phyloP scores from a whole-genome alignment of 495 filamentous ascomycete genomes.

The Tuber microsphaerosporum region DNA sequence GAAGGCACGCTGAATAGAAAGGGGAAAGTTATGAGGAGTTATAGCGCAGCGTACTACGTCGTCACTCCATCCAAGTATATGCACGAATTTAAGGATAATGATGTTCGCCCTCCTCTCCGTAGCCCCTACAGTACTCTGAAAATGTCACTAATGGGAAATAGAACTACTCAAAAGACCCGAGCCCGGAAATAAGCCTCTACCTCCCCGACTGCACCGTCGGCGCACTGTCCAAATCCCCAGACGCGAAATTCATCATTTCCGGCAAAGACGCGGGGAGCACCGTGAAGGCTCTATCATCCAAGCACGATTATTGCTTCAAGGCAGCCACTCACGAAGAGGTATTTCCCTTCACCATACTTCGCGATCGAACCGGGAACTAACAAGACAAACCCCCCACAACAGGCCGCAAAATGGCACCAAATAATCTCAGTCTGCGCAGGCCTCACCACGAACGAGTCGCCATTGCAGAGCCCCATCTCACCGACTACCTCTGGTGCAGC shows the following conservation, averaged over 20 bases:
- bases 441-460: constrained; percentile 33
- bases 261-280: constrained; percentile 70
- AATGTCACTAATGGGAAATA: constrained; percentile 11
- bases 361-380: not conserved
- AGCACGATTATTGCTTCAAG: constrained; percentile 60
- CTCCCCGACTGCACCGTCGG: constrained; percentile 85
- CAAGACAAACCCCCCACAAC: not conserved
- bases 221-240: constrained; percentile 46
- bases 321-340: constrained; percentile 26
- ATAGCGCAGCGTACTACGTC: constrained; percentile 76
- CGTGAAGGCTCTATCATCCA: constrained; percentile 51
- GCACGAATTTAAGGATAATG: constrained; percentile 92
- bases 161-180: constrained; percentile 69
- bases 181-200: constrained; percentile 80
- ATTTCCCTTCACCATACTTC: not conserved
- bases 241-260: constrained; percentile 86
- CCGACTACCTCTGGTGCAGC: constrained; percentile 11
- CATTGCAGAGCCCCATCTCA: constrained; percentile 27
- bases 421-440: constrained; percentile 30
- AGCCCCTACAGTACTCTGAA: not conserved
- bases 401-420: constrained; percentile 35
- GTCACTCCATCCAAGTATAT: constrained; percentile 78
- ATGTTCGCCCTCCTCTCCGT: constrained; percentile 43
- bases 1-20: constrained; percentile 84
- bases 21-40: constrained; percentile 65